A percentile compares a stretch with the other conserved stretches of the same genome.
These are phyloP conservation scores for Candida anutae DNA, from an alignment of 1,139 yeast genomes.

Conservation along the genomic window DNA sequence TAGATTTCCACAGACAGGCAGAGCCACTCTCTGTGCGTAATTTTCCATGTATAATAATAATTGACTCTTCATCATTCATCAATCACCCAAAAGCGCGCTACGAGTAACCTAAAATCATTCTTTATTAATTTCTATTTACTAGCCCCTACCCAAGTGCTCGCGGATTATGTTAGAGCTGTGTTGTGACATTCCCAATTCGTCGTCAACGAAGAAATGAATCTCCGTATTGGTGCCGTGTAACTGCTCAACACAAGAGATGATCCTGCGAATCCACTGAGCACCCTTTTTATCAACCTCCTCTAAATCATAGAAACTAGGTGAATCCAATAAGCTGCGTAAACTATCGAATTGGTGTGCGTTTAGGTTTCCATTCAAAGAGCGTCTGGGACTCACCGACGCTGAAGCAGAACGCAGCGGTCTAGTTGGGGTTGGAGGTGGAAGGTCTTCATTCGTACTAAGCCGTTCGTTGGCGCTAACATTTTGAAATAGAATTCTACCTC, in stretches of 20 bases:
- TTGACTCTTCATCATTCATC: conserved; percentile 1
- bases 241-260: conserved; percentile 25
- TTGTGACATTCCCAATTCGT: conserved; percentile 25
- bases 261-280: conserved; percentile 42
- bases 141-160: background rate
- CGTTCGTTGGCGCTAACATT: background rate
- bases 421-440: background rate
- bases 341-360: conserved; percentile 1
- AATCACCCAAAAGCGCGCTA: no score
- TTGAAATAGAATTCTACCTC: conserved; percentile 2
- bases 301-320: conserved; percentile 24
- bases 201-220: conserved; percentile 31
- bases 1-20: background rate
- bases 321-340: conserved; percentile 14
- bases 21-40: background rate
- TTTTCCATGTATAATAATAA: background rate
- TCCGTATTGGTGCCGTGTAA: conserved; percentile 33
- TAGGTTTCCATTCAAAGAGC: conserved; percentile 2
- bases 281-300: conserved; percentile 40
- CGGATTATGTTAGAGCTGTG: conserved; percentile 5
- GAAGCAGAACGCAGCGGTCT: background rate
- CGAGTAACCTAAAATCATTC: no score
- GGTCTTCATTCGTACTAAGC: background rate
- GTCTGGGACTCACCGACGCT: conserved; percentile 2
- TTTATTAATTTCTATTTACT: background rate